Percentiles rank a stretch among this genome's conserved stretches.
Conservation (phyloP, 2,329 filamentous ascomycete genomes). For the Paramyrothecium sp. region DNA sequence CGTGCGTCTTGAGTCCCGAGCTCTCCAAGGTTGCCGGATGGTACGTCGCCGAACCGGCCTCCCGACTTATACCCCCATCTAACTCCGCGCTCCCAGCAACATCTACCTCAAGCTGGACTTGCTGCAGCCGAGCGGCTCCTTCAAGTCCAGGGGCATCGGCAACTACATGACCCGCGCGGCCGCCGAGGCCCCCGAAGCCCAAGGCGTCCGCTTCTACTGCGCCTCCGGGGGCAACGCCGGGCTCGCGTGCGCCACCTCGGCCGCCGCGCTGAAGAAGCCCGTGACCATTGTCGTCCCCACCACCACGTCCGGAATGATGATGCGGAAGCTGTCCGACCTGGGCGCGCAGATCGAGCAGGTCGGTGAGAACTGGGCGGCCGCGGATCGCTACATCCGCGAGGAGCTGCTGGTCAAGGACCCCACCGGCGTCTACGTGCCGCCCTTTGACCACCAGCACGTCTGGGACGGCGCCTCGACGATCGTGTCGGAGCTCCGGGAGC, state of each 20-base stretch:
- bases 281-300: slow-evolving; percentile 75
- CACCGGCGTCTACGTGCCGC: slow-evolving; percentile 62
- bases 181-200: slow-evolving; percentile 20
- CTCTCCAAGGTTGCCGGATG: slow-evolving; percentile 72
- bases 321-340: slow-evolving; percentile 65
- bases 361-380: slow-evolving; percentile 67
- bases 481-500: slow-evolving; percentile 47
- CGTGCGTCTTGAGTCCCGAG: slow-evolving; percentile 63
- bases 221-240: slow-evolving; percentile 83
- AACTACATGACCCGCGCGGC: slow-evolving; percentile 57
- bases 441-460: slow-evolving; percentile 67
- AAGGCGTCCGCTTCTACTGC: slow-evolving; percentile 69
- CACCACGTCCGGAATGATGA: slow-evolving; percentile 66
- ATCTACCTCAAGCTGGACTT: slow-evolving; percentile 85
- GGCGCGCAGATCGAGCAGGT: slow-evolving; percentile 68
- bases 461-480: slow-evolving; percentile 66
- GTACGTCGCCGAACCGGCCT: slow-evolving; percentile 39
- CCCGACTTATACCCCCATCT: neutral
- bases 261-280: slow-evolving; percentile 59
- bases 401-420: slow-evolving; percentile 53
- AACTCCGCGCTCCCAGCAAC: slow-evolving; percentile 45
- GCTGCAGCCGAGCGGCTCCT: slow-evolving; percentile 80
- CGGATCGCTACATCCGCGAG: slow-evolving; percentile 64
- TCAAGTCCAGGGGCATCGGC: slow-evolving; percentile 80
- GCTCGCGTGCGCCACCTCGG: slow-evolving; percentile 75